phyloP scores from a whole-genome alignment of 2,329 filamentous ascomycete genomes.

The Cercospora sp. region DNA sequence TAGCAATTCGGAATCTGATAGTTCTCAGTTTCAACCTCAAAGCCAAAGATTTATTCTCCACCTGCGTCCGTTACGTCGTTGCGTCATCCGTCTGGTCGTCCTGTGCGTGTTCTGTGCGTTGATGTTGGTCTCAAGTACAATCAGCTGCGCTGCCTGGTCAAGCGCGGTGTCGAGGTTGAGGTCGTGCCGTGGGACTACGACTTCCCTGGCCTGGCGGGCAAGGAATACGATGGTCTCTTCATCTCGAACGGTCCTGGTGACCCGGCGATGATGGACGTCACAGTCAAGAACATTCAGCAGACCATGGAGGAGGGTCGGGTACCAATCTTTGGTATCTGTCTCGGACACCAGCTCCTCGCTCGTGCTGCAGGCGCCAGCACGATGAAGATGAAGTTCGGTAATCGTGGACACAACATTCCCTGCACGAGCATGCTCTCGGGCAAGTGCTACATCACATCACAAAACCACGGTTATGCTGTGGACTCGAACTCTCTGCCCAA shows the following conservation, averaged over 20 bases:
- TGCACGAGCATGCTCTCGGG: constrained; percentile 95
- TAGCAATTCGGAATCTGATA: constrained; percentile 34
- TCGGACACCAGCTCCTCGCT: constrained; percentile 91
- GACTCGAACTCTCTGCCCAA: constrained; percentile 72
- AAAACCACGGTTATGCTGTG: constrained; percentile 96
- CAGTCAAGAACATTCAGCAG: constrained; percentile 74
- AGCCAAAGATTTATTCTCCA: constrained; percentile 82
- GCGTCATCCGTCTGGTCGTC: constrained; percentile 83
- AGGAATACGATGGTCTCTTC: constrained; percentile 94
- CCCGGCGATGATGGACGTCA: constrained; percentile 78
- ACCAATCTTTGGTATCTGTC: constrained; percentile 93
- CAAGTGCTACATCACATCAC: constrained; percentile 97
- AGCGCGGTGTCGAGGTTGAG: constrained; percentile 87
- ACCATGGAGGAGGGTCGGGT: constrained; percentile 77
- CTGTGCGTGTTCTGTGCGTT: constrained; percentile 84
- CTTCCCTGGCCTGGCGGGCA: constrained; percentile 72
- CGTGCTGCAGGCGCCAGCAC: constrained; percentile 83
- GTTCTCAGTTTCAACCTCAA: constrained; percentile 77
- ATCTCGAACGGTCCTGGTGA: constrained; percentile 97
- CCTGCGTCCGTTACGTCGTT: constrained; percentile 65
- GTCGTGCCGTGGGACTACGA: constrained; percentile 97
- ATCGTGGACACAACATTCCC: constrained; percentile 97
- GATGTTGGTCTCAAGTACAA: constrained; percentile 99
- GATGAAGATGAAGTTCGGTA: constrained; percentile 98
- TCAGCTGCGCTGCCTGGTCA: constrained; percentile 89